A percentile compares a stretch with the other conserved stretches of the same genome.
Conservation (phyloP, 2,329 filamentous ascomycete genomes). For the Aspergillus tamarii region DNA sequence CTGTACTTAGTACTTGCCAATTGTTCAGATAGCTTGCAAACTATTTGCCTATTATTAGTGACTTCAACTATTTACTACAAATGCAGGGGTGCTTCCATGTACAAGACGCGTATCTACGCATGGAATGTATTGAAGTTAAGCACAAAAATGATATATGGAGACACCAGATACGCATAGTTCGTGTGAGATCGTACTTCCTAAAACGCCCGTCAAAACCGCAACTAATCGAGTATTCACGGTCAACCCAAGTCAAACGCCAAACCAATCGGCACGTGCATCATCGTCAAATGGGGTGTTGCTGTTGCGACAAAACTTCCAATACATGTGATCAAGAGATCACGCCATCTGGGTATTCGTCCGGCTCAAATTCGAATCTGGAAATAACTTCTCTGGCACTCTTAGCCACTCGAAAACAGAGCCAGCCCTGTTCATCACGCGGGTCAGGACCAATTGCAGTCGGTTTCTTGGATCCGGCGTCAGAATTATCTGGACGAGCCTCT, state of each 20-base stretch:
- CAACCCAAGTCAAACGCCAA: neutral
- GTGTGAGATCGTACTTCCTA: neutral
- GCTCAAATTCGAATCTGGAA: constrained; percentile 38
- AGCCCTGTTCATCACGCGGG: constrained; percentile 30
- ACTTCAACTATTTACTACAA: neutral
- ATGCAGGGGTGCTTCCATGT: neutral
- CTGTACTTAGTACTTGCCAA: neutral
- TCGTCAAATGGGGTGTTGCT: neutral
- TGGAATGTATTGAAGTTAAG: neutral
- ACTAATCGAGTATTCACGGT: neutral
- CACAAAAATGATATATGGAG: neutral
- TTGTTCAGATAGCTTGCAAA: neutral
- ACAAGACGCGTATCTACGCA: neutral
- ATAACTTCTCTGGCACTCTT: constrained; percentile 39
- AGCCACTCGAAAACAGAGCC: constrained; percentile 39
- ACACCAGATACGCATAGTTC: neutral
- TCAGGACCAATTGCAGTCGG: neutral
- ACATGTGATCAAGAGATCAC: constrained; percentile 12
- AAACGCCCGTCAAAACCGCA: neutral
- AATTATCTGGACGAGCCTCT: neutral
- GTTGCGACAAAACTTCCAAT: neutral
- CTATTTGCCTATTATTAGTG: neutral
- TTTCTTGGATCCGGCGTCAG: neutral
- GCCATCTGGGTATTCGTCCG: constrained; percentile 38
- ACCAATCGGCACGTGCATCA: neutral